Evolutionary conservation across 768 basidiomycete genomes (phyloP).

Genomic region (Cubamyces lactineus): DNA sequence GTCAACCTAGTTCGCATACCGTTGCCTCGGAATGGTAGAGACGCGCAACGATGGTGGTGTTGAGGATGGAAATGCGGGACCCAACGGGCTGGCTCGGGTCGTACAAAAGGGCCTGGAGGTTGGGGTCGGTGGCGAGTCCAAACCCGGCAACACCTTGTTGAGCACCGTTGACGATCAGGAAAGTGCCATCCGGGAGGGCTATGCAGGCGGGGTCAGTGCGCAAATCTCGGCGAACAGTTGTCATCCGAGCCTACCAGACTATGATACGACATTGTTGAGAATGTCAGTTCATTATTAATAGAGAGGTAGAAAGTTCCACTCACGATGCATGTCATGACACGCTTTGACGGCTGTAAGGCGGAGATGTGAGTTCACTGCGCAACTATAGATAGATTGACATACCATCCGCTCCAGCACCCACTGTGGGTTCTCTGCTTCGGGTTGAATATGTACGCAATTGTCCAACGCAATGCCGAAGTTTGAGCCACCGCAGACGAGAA

Average conservation of each 20-base stretch:
- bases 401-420: conserved; percentile 86
- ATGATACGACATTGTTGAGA: neutral
- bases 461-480: conserved; percentile 59
- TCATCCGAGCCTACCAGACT: conserved; percentile 13
- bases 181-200: conserved; percentile 73
- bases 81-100: conserved; percentile 63
- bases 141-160: conserved; percentile 73
- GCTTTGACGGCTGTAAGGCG: conserved; percentile 56
- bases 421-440: conserved; percentile 60
- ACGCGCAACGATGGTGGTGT: conserved; percentile 70
- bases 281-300: neutral
- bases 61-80: conserved; percentile 67
- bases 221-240: too few species aligned
- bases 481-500: conserved; percentile 80
- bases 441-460: conserved; percentile 71
- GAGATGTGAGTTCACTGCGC: neutral
- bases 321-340: conserved; percentile 79
- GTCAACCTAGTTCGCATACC: conserved; percentile 18
- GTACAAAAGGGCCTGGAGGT: conserved; percentile 67
- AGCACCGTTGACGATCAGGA: conserved; percentile 78
- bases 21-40: conserved; percentile 81
- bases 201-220: neutral
- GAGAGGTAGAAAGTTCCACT: conserved; percentile 9
- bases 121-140: conserved; percentile 66
- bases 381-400: conserved; percentile 26